phyloP scores from a whole-genome alignment of 2,329 filamentous ascomycete species.

The Beauveria varroae region DNA sequence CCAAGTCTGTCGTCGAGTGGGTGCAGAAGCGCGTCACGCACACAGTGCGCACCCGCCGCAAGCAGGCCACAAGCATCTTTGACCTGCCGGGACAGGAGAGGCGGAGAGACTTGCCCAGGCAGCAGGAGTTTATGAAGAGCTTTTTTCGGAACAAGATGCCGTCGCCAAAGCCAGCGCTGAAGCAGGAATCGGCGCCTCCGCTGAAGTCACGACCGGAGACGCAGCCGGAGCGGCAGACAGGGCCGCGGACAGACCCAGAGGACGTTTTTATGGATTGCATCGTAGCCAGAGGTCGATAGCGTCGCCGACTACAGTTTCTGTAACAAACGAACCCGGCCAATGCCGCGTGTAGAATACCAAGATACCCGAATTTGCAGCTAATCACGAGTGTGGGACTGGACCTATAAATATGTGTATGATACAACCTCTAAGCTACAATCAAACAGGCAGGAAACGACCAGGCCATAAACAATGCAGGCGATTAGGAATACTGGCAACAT shows the following conservation, averaged over 20 bases:
- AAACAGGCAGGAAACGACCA: slow-evolving; percentile 13
- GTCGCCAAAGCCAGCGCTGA: background rate
- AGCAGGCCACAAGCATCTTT: slow-evolving; percentile 46
- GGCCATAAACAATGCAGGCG: slow-evolving; percentile 7
- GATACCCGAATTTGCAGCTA: background rate
- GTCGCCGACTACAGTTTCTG: background rate
- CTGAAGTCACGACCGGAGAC: background rate
- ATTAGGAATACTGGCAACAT: background rate
- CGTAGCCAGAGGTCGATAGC: slow-evolving; percentile 13
- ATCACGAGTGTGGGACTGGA: background rate
- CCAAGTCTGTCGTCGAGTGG: slow-evolving; percentile 68
- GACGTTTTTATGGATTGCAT: slow-evolving; percentile 15
- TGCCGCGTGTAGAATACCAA: background rate
- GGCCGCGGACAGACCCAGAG: background rate
- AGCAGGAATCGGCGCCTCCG: background rate
- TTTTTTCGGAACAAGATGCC: slow-evolving; percentile 29
- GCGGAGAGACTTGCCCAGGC: slow-evolving; percentile 29
- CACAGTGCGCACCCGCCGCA: slow-evolving; percentile 58
- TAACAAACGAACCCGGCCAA: background rate
- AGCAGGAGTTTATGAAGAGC: slow-evolving; percentile 43
- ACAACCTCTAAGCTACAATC: slow-evolving; percentile 28
- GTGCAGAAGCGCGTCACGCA: slow-evolving; percentile 67
- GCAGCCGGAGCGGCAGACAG: background rate
- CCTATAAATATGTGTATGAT: slow-evolving; percentile 22
- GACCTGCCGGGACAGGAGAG: slow-evolving; percentile 28